These are phyloP conservation scores for Camellia lanceoleosa DNA, from an alignment of 148 eudicot species.

Conservation along the genomic window DNA sequence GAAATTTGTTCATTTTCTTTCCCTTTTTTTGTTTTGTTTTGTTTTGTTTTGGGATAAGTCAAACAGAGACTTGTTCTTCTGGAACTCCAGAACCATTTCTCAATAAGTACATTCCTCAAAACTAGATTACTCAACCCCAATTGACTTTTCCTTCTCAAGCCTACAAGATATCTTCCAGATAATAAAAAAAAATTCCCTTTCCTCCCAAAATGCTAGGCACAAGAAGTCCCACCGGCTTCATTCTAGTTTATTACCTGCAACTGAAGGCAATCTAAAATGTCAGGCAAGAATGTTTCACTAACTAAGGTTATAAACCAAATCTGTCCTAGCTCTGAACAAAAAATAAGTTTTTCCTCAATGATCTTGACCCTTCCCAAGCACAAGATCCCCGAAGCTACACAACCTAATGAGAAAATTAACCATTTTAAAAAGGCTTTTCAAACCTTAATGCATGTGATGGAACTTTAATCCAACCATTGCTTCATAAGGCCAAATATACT, in stretches of 20 bases:
- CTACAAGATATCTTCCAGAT: not conserved
- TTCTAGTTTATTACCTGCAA: not conserved
- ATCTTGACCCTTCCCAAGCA: not conserved
- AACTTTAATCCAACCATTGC: constrained; percentile 4
- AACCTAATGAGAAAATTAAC: not conserved
- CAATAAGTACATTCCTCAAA: not conserved
- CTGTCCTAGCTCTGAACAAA: not conserved
- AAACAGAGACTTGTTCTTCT: not conserved
- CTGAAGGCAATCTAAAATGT: not conserved
- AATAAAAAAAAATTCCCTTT: not conserved
- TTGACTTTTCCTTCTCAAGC: not conserved
- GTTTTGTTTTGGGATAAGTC: not conserved
- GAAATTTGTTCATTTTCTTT: not conserved
- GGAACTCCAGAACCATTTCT: not conserved
- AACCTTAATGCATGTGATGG: not conserved
- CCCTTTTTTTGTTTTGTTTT: not conserved
- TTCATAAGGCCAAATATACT: not conserved
- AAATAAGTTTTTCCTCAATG: not conserved
- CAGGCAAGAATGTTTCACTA: not conserved
- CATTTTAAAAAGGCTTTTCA: not conserved
- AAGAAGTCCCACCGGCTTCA: not conserved
- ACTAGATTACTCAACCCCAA: not conserved
- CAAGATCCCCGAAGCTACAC: constrained; percentile 17
- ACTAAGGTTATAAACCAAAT: not conserved
- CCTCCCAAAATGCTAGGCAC: too few relatives aligned